phyloP scores from a whole-genome alignment of 2,329 filamentous ascomycete genomes.

The Bipolaris oryzae region DNA sequence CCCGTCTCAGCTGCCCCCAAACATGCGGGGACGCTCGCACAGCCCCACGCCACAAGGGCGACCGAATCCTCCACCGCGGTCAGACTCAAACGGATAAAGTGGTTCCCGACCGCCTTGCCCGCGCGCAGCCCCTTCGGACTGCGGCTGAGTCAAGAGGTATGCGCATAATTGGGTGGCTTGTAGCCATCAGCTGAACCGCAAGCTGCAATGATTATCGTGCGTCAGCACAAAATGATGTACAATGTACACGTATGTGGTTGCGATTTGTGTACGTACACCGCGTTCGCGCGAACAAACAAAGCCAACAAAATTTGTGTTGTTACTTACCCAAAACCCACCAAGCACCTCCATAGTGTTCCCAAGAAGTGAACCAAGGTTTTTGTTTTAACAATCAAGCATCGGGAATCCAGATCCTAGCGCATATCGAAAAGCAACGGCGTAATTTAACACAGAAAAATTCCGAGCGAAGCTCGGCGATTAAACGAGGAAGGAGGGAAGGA shows the following conservation, averaged over 20 bases:
- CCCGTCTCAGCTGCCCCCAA: constrained; percentile 2
- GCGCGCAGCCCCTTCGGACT: not conserved
- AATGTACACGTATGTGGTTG: not conserved
- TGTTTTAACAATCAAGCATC: not conserved
- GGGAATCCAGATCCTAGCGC: not conserved
- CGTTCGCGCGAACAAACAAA: not conserved
- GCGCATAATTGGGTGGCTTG: constrained; percentile 12
- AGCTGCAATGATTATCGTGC: not conserved
- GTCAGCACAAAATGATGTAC: not conserved
- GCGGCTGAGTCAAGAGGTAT: constrained; percentile 8
- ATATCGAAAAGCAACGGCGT: not conserved
- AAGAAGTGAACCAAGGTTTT: too few relatives aligned
- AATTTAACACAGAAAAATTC: not conserved
- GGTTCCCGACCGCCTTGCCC: constrained; percentile 4
- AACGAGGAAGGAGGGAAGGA: too few relatives aligned
- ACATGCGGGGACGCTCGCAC: not conserved
- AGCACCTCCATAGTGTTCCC: too few relatives aligned
- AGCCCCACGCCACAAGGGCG: constrained; percentile 6
- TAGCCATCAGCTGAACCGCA: constrained; percentile 12
- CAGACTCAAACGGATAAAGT: constrained; percentile 2
- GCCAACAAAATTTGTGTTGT: not conserved
- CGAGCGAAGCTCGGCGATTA: not conserved
- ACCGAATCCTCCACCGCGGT: not conserved
- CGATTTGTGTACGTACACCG: not conserved
- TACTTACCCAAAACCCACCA: too few relatives aligned